These are phyloP conservation scores for Torulaspora franciscae DNA, from an alignment of 805 yeast genomes.

Conservation along the genomic window DNA sequence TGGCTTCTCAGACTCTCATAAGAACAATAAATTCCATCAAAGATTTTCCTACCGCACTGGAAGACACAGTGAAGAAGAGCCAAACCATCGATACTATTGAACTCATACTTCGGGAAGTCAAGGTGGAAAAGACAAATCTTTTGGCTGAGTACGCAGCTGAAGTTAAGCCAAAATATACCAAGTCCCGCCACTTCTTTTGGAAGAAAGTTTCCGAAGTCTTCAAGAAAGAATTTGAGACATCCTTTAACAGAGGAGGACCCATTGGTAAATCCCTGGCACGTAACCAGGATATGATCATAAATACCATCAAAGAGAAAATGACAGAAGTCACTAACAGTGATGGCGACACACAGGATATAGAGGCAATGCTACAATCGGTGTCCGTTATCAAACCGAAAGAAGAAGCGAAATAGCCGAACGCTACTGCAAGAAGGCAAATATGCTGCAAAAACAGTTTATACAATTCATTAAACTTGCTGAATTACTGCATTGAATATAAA, in stretches of 20 bases:
- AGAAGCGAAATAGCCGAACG: background rate
- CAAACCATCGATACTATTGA: slow-evolving; percentile 17
- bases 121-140: slow-evolving; percentile 16
- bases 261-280: slow-evolving; percentile 31
- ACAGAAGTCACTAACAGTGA: slow-evolving; percentile 10
- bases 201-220: slow-evolving; percentile 22
- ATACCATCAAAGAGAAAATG: slow-evolving; percentile 23
- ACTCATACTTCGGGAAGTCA: slow-evolving; percentile 15
- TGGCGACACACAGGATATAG: slow-evolving; percentile 13
- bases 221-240: slow-evolving; percentile 32
- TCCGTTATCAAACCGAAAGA: slow-evolving; percentile 10
- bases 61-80: slow-evolving; percentile 20
- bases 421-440: too few species aligned
- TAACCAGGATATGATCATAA: slow-evolving; percentile 19
- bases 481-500: too few species aligned
- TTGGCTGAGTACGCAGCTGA: slow-evolving; percentile 21
- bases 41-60: slow-evolving; percentile 23
- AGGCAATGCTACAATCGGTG: slow-evolving; percentile 25
- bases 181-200: slow-evolving; percentile 30
- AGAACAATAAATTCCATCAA: slow-evolving; percentile 32
- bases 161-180: slow-evolving; percentile 12
- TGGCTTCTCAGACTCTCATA: slow-evolving; percentile 20
- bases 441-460: too few species aligned
- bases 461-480: too few species aligned
- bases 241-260: slow-evolving; percentile 35